Percentiles rank a stretch among this genome's conserved stretches.
phyloP scores from a whole-genome alignment of 345 rosid species.

The Trapa incisa region DNA sequence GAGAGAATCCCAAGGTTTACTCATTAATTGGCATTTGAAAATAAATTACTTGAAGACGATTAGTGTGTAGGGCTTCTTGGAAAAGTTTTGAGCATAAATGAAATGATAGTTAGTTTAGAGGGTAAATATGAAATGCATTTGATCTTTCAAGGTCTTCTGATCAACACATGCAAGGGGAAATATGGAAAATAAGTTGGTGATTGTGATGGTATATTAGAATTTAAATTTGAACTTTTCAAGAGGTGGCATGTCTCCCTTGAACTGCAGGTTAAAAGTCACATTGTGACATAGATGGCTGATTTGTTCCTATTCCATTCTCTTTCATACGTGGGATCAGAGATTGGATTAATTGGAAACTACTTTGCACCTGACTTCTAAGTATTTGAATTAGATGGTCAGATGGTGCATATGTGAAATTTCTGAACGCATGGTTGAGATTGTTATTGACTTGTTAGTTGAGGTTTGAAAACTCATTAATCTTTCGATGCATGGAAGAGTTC shows the following conservation, averaged over 20 bases:
- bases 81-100: neutral
- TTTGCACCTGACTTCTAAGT: neutral
- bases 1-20: neutral
- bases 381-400: neutral
- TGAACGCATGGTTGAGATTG: neutral
- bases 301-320: neutral
- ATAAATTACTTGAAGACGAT: neutral
- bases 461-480: neutral
- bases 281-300: neutral
- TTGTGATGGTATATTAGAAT: neutral
- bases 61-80: neutral
- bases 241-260: neutral
- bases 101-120: neutral
- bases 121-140: neutral
- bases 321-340: neutral
- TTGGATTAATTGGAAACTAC: neutral
- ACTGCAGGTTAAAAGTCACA: neutral
- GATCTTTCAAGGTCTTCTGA: neutral
- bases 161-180: neutral
- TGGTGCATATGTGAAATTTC: neutral
- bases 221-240: neutral
- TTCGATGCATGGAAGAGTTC: conserved; percentile 29
- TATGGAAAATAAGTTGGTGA: neutral
- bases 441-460: neutral
- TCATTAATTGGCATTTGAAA: neutral